These are phyloP conservation scores for Plantago coronopus DNA, from an alignment of 305 asterid genomes.

Conservation along the genomic window DNA sequence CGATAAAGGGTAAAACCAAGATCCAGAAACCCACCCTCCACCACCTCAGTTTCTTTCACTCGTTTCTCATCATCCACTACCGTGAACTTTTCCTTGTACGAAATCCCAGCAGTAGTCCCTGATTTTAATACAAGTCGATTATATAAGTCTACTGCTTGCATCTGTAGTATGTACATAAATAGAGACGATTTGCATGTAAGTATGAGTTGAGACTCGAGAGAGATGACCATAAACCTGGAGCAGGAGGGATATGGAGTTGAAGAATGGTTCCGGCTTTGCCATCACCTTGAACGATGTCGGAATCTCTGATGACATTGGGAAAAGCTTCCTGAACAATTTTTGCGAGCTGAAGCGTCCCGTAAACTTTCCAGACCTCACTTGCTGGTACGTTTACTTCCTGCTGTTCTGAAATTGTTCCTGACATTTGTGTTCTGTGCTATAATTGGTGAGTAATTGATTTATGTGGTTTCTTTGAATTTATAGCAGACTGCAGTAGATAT, in stretches of 20 bases:
- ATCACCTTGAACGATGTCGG: conserved; percentile 5
- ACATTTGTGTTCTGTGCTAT: neutral
- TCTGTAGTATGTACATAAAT: neutral
- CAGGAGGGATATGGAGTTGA: conserved; percentile 2
- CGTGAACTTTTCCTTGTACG: conserved; percentile 50
- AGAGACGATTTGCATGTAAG: neutral
- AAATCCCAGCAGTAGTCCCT: conserved; percentile 27
- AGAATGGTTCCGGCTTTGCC: conserved; percentile 13
- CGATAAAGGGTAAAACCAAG: conserved; percentile 41
- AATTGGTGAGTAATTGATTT: too few relatives aligned
- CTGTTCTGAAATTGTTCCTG: neutral
- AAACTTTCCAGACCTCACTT: conserved; percentile 12
- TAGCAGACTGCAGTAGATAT: too few relatives aligned
- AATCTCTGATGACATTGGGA: neutral
- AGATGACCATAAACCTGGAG: conserved; percentile 8
- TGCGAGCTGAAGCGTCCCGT: conserved; percentile 3
- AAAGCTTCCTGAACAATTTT: neutral
- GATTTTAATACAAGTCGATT: neutral
- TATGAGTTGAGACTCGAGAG: neutral
- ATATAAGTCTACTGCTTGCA: neutral
- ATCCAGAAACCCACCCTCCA: conserved; percentile 53
- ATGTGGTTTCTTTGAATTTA: too few relatives aligned
- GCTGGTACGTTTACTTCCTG: conserved; percentile 1
- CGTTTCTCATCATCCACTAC: conserved; percentile 42
- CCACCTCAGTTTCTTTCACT: conserved; percentile 44